Evolutionary conservation across 306 rosid genomes (phyloP).

Genomic region (Begonia peltatifolia): DNA sequence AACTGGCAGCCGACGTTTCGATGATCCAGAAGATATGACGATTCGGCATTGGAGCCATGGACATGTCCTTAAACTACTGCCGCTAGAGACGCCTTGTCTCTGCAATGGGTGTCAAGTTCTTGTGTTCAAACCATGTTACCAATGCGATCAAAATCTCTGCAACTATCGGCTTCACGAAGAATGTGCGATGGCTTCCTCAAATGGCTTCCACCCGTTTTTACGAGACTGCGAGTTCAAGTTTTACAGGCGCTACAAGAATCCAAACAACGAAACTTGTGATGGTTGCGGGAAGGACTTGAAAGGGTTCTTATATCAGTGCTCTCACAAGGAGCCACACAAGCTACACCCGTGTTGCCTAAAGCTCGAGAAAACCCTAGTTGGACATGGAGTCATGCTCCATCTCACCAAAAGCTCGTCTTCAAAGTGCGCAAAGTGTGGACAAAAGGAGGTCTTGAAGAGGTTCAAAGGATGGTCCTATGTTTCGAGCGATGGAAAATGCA

Average conservation of each 20-base stretch:
- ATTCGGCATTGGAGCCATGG: slow-evolving; percentile 18
- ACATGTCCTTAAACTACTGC: slow-evolving; percentile 8
- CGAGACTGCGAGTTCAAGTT: slow-evolving; percentile 7
- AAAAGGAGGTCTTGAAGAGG: slow-evolving; percentile 8
- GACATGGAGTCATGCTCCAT: slow-evolving; percentile 9
- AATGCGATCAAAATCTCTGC: slow-evolving; percentile 16
- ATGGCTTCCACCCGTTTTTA: slow-evolving; percentile 14
- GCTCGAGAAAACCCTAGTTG: slow-evolving; percentile 10
- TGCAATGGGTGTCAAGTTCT: slow-evolving; percentile 32
- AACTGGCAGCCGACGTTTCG: too few species aligned
- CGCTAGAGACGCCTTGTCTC: slow-evolving; percentile 17
- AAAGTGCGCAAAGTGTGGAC: slow-evolving; percentile 21
- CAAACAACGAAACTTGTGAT: slow-evolving; percentile 17
- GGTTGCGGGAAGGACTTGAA: slow-evolving; percentile 36
- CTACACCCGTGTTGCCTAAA: slow-evolving; percentile 31
- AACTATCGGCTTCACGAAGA: slow-evolving; percentile 23
- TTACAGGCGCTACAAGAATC: background rate
- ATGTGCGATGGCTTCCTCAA: slow-evolving; percentile 8
- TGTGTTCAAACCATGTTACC: slow-evolving; percentile 23
- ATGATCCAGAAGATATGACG: background rate
- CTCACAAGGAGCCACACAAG: slow-evolving; percentile 5
- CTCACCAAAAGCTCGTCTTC: slow-evolving; percentile 8
- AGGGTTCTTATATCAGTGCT: slow-evolving; percentile 29
- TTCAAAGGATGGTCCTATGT: slow-evolving; percentile 31
- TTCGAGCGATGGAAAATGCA: slow-evolving; percentile 6